A percentile compares a stretch with the other conserved stretches of the same genome.
These are phyloP conservation scores for Rachicladosporium sp. DNA, from an alignment of 2,329 filamentous ascomycete genomes.

Conservation along the genomic window DNA sequence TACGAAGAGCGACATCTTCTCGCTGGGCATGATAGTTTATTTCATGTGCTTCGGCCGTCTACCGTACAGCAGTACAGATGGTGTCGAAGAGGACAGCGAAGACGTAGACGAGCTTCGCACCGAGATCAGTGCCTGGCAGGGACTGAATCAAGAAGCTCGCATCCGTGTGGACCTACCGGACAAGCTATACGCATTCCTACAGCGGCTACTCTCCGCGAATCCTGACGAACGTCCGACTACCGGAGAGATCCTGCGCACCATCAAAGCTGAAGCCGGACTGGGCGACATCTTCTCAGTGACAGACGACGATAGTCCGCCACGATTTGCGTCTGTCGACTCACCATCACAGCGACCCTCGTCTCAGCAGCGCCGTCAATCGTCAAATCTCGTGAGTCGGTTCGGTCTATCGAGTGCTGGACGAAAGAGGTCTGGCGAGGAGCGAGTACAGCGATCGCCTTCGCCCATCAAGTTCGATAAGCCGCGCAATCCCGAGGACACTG, in stretches of 20 bases:
- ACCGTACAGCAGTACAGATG: slow-evolving; percentile 74
- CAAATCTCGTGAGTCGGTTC: slow-evolving; percentile 9
- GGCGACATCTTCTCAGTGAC: slow-evolving; percentile 16
- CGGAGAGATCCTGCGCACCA: slow-evolving; percentile 67
- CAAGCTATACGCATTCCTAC: slow-evolving; percentile 74
- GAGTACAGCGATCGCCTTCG: slow-evolving; percentile 6
- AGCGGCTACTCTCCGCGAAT: slow-evolving; percentile 64
- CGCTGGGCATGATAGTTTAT: slow-evolving; percentile 93
- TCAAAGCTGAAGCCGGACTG: slow-evolving; percentile 47
- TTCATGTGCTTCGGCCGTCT: slow-evolving; percentile 92
- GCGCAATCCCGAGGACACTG: not conserved
- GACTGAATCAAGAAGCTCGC: slow-evolving; percentile 50
- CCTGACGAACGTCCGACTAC: slow-evolving; percentile 69
- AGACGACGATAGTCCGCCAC: slow-evolving; percentile 13
- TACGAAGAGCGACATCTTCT: slow-evolving; percentile 96
- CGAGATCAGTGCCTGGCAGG: slow-evolving; percentile 79
- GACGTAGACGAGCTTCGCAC: slow-evolving; percentile 72
- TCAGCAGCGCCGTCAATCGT: slow-evolving; percentile 12
- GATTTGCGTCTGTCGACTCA: slow-evolving; percentile 34
- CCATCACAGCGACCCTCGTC: slow-evolving; percentile 12
- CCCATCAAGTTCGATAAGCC: slow-evolving; percentile 6
- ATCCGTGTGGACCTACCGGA: slow-evolving; percentile 72
- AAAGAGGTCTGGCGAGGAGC: slow-evolving; percentile 7
- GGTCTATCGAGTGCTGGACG: slow-evolving; percentile 6
- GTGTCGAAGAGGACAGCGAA: slow-evolving; percentile 80